Percentiles rank a stretch among this genome's conserved stretches.
phyloP scores from a whole-genome alignment of 106 monocot species.

The Dendrobium officinale region DNA sequence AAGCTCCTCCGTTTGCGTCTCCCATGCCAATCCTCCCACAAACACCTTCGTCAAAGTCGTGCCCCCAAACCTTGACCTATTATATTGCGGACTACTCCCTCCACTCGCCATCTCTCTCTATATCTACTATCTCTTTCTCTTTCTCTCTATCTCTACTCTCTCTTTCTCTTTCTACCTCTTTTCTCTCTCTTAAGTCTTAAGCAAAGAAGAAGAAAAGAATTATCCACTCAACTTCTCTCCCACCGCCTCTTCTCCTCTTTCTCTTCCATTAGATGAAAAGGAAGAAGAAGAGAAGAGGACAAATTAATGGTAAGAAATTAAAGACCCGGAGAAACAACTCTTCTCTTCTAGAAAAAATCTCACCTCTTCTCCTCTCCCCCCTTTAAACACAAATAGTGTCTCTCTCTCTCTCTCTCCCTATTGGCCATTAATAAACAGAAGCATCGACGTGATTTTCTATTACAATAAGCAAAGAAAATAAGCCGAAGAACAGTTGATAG shows the following conservation, averaged over 20 bases:
- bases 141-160: neutral
- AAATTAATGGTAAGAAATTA: neutral
- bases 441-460: neutral
- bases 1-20: slow-evolving; percentile 72
- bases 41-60: slow-evolving; percentile 90
- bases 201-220: neutral
- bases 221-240: slow-evolving; percentile 5
- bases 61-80: slow-evolving; percentile 85
- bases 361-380: neutral
- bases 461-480: slow-evolving; percentile 1
- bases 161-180: neutral
- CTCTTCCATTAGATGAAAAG: slow-evolving; percentile 22
- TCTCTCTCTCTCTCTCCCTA: neutral
- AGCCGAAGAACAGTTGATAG: neutral
- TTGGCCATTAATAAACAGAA: neutral
- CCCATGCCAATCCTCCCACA: slow-evolving; percentile 95
- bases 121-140: neutral
- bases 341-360: neutral
- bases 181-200: neutral
- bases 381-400: neutral
- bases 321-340: neutral
- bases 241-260: slow-evolving; percentile 8
- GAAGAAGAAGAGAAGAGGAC: neutral
- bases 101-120: slow-evolving; percentile 6
- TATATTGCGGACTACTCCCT: slow-evolving; percentile 16